Base-by-base conservation (phyloP, 2,329 filamentous ascomycete genomes). In the Allantophomopsis lycopodina region DNA sequence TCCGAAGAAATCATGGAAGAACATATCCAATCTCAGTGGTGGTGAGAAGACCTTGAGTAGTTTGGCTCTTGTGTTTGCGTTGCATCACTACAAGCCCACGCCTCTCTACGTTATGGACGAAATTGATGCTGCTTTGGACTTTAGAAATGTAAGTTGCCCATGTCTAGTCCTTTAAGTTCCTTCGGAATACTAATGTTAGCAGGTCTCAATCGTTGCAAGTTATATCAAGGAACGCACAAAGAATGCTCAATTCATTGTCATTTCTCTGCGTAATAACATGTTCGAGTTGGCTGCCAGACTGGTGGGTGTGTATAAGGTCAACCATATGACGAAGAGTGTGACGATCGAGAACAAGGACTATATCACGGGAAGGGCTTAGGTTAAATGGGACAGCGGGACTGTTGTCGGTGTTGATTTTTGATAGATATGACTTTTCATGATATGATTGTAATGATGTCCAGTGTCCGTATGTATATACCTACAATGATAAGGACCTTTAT, bases 1-100 rank as follows among this genome's bases (percentile, higher is more conserved):
- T 38, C 91, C 91, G 11, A 98, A 98, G 75, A 98, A 98, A 73
- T 91, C 83, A 55, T 98, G 93, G 93, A 98, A 95, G 73, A 98
- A 96, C 58, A 98, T 98, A 56, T 81, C 83, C 55, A 96, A 98
- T 59, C 59, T 98, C 50, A 89, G 82, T 23, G 91, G 91, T 67
- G 91, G 91, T 46, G 91, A 98, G 64, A 98, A 98, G 75, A 98
- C 91, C 31, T 65, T 98, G 45, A 91, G 83, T 49, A 89, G 82
- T 60, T 63, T 98, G 61, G 91, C 91, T 16, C 65, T 98, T 42
- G 91, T 98, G n/a, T 98, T 98, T 67, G 91, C 91, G 21, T 63
- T 98, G 52, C 91, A 98, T 61, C 89, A 96, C 57, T 98, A 95
- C 62, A 94, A 94, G 65, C 91, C 91, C 8, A 98, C 91, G 45